These are phyloP conservation scores for Claviceps fusiformis DNA, from an alignment of 2,329 filamentous ascomycete species.

Conservation along the genomic window DNA sequence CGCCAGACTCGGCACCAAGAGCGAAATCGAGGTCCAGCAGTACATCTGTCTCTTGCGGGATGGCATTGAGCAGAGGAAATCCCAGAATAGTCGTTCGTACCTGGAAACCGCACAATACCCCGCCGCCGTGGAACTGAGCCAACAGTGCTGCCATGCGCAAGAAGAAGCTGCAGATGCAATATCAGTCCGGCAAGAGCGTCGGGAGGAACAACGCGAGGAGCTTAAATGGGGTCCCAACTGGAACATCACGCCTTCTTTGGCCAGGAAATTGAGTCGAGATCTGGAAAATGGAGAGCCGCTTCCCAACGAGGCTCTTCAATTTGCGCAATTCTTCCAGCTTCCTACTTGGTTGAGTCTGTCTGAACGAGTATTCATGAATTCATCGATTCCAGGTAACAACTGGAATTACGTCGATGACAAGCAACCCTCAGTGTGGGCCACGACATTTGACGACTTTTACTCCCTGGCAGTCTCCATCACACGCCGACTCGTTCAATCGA, in stretches of 20 bases:
- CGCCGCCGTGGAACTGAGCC: constrained; percentile 58
- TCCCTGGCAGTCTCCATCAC: constrained; percentile 54
- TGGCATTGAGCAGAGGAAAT: constrained; percentile 27
- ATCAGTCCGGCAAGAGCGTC: constrained; percentile 46
- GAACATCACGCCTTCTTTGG: constrained; percentile 41
- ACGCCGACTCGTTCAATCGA: constrained; percentile 53
- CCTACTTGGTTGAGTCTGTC: constrained; percentile 51
- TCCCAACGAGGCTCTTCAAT: constrained; percentile 24
- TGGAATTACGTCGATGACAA: constrained; percentile 51
- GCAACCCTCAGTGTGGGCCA: constrained; percentile 57
- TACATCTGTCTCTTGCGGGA: constrained; percentile 52
- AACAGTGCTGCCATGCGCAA: constrained; percentile 49
- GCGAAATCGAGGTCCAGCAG: constrained; percentile 56
- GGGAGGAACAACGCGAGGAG: constrained; percentile 47
- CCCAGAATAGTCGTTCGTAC: constrained; percentile 16
- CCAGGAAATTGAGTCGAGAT: constrained; percentile 15
- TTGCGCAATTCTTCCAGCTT: constrained; percentile 44
- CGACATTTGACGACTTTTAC: constrained; percentile 65
- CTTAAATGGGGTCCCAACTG: constrained; percentile 49
- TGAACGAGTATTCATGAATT: constrained; percentile 63
- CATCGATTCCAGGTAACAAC: constrained; percentile 44
- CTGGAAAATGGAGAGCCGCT: neutral
- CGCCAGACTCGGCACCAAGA: constrained; percentile 53
- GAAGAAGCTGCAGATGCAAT: constrained; percentile 57
- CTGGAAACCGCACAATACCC: constrained; percentile 45